Evolutionary conservation across 352 stramenopile species (phyloP).

Genomic region (Phytophthora cactorum): DNA sequence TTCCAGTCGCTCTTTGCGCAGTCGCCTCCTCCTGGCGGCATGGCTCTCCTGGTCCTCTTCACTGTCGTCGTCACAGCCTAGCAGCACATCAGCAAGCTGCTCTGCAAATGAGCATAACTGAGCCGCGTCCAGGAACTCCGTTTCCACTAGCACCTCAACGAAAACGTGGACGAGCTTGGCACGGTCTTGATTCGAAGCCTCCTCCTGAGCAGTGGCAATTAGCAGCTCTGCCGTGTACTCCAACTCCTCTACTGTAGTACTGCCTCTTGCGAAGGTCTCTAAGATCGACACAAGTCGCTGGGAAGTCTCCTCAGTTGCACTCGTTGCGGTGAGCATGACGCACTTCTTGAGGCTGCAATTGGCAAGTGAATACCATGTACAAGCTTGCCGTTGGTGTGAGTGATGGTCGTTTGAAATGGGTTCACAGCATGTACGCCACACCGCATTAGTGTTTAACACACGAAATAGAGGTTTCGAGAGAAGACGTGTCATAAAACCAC

Average conservation of each 20-base stretch:
- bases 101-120: conserved; percentile 26
- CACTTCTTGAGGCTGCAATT: conserved; percentile 4
- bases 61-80: conserved; percentile 15
- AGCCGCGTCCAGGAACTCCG: conserved; percentile 42
- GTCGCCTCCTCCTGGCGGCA: conserved; percentile 13
- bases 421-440: conserved; percentile 9
- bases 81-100: conserved; percentile 27
- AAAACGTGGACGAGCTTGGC: conserved; percentile 34
- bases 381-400: conserved; percentile 23
- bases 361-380: conserved; percentile 13
- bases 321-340: conserved; percentile 17
- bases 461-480: conserved; percentile 36
- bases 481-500: not conserved
- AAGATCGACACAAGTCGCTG: conserved; percentile 33
- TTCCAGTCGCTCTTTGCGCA: conserved; percentile 38
- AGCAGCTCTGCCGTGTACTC: conserved; percentile 76
- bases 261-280: conserved; percentile 19
- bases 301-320: conserved; percentile 21
- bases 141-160: conserved; percentile 53
- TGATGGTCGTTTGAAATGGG: conserved; percentile 24
- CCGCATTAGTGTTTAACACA: conserved; percentile 7
- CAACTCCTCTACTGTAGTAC: conserved; percentile 44
- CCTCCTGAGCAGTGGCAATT: conserved; percentile 53
- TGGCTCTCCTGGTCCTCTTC: conserved; percentile 39
- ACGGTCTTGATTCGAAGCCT: conserved; percentile 16